Evolutionary conservation across 2,329 filamentous ascomycete genomes (phyloP).

Genomic region (Colletotrichum trifolii): DNA sequence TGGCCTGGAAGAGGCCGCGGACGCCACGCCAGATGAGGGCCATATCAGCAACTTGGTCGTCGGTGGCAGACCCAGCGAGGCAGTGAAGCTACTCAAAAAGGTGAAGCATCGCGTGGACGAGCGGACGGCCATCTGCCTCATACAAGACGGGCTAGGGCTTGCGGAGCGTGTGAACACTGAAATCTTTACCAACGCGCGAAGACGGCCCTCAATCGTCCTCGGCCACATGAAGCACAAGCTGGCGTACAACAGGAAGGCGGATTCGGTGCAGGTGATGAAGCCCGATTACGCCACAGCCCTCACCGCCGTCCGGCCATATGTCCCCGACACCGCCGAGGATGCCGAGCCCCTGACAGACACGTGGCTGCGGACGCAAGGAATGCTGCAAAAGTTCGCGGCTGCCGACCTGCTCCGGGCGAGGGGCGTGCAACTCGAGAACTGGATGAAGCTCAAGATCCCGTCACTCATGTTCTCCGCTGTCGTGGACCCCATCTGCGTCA

Average conservation of each 20-base stretch:
- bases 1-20: not conserved
- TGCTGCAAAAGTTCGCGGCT: constrained; percentile 73
- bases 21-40: constrained; percentile 47
- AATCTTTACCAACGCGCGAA: constrained; percentile 74
- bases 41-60: constrained; percentile 79
- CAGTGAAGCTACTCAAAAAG: constrained; percentile 63
- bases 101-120: constrained; percentile 75
- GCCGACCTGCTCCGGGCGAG: constrained; percentile 71
- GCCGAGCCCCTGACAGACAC: constrained; percentile 37
- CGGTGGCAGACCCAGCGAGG: constrained; percentile 67
- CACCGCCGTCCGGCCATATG: constrained; percentile 42
- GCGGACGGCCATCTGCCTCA: constrained; percentile 77
- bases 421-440: constrained; percentile 66
- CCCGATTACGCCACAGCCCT: constrained; percentile 48
- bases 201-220: constrained; percentile 80
- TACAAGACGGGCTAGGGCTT: constrained; percentile 86
- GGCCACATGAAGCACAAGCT: constrained; percentile 68
- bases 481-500: constrained; percentile 83
- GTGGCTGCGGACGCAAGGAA: constrained; percentile 56
- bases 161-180: constrained; percentile 79
- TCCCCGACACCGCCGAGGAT: constrained; percentile 23
- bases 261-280: constrained; percentile 51
- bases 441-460: constrained; percentile 81
- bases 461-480: constrained; percentile 80
- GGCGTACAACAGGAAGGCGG: constrained; percentile 51